phyloP scores from a whole-genome alignment of 2,329 filamentous ascomycete species.

The Trichoderma gracile region DNA sequence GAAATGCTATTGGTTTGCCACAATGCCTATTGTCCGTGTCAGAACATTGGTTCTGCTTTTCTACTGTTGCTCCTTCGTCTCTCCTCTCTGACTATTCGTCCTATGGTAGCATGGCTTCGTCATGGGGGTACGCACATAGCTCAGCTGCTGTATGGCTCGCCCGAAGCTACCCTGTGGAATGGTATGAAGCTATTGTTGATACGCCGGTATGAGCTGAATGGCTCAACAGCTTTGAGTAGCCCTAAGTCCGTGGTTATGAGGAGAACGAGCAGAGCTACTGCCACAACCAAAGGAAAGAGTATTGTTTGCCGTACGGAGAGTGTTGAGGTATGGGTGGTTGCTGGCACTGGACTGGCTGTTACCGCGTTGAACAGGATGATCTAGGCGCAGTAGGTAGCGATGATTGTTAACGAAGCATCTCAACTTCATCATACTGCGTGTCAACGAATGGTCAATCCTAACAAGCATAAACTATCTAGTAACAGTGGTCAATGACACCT shows the following conservation, averaged over 20 bases:
- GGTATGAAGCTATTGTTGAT: neutral
- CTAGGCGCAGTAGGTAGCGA: neutral
- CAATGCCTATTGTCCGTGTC: neutral
- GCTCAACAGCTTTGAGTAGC: neutral
- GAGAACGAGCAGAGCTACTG: neutral
- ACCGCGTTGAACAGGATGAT: neutral
- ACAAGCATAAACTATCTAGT: no score
- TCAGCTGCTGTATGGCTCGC: neutral
- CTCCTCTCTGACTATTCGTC: neutral
- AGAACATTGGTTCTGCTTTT: no score
- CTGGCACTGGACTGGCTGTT: neutral
- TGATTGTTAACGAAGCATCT: neutral
- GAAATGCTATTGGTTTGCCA: neutral
- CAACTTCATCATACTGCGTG: no score
- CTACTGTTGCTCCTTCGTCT: neutral
- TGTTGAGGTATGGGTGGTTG: neutral
- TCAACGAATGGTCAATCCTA: no score
- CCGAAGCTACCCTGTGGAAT: neutral
- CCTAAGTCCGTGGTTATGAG: neutral
- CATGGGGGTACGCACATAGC: neutral
- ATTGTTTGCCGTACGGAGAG: neutral
- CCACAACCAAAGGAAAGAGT: neutral
- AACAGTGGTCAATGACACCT: no score
- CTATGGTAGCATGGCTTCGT: neutral
- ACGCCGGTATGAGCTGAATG: neutral